Percentiles rank a stretch among this genome's conserved stretches.
Conservation (phyloP, 306 rosid species). For the Quercus mongolica region DNA sequence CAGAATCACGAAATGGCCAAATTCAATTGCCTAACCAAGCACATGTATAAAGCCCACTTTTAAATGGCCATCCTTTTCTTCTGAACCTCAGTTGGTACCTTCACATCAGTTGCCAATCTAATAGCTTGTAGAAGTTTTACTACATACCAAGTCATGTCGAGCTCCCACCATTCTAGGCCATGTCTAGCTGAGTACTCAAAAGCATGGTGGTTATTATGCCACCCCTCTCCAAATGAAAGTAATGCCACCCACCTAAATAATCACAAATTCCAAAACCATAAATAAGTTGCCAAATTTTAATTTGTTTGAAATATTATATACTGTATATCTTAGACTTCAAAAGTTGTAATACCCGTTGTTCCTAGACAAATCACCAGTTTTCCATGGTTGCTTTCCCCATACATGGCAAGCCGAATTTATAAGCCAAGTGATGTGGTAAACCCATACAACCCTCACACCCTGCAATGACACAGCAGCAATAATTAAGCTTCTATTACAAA, state of each 20-base stretch:
- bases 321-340: not conserved
- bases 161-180: constrained; percentile 89
- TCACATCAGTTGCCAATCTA: constrained; percentile 78
- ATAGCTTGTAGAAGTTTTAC: constrained; percentile 60
- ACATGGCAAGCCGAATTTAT: constrained; percentile 98
- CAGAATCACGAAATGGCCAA: too few relatives aligned
- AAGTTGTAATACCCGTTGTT: constrained; percentile 60
- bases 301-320: not conserved
- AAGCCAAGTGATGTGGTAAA: constrained; percentile 87
- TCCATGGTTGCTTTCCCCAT: constrained; percentile 78
- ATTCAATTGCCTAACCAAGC: not conserved
- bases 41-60: not conserved
- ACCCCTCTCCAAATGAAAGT: constrained; percentile 89
- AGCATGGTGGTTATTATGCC: constrained; percentile 96
- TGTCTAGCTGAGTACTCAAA: constrained; percentile 90
- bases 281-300: not conserved
- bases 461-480: constrained; percentile 17
- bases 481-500: not conserved
- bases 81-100: constrained; percentile 54
- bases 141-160: constrained; percentile 86
- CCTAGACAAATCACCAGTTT: constrained; percentile 72
- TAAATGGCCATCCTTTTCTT: constrained; percentile 49
- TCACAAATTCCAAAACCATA: not conserved
- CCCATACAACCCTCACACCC: constrained; percentile 87
- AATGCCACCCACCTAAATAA: constrained; percentile 76